A percentile compares a stretch with the other conserved stretches of the same genome.
These are phyloP conservation scores for Kwoniella sp. DNA, from an alignment of 768 basidiomycete species.

Conservation along the genomic window DNA sequence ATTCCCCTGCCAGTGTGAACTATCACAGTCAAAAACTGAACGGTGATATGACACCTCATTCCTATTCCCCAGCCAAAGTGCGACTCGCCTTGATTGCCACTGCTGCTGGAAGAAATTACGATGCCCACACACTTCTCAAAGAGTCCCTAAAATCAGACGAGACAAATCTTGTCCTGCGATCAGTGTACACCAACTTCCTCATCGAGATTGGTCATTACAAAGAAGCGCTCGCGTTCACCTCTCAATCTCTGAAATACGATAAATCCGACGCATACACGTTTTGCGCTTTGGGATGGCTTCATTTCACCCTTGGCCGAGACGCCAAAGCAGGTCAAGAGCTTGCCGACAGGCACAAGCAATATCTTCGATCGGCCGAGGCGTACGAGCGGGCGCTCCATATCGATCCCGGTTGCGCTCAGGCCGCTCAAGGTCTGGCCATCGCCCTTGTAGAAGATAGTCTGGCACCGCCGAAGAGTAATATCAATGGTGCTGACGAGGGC, in stretches of 20 bases:
- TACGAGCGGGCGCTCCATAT: constrained; percentile 86
- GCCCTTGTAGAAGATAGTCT: constrained; percentile 89
- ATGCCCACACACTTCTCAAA: constrained; percentile 86
- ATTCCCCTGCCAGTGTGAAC: constrained; percentile 12
- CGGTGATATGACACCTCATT: no score
- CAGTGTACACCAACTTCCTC: constrained; percentile 91
- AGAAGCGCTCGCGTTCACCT: constrained; percentile 84
- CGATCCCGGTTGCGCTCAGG: constrained; percentile 84
- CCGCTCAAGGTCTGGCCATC: constrained; percentile 93
- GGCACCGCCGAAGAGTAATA: constrained; percentile 64
- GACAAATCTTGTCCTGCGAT: constrained; percentile 80
- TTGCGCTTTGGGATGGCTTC: constrained; percentile 83
- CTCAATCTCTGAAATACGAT: constrained; percentile 78
- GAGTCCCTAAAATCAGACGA: constrained; percentile 79
- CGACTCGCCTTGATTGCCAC: constrained; percentile 81
- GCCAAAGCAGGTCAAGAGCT: constrained; percentile 63
- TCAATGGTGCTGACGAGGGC: constrained; percentile 63
- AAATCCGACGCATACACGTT: constrained; percentile 87
- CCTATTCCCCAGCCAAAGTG: constrained; percentile 72
- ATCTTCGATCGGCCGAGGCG: constrained; percentile 81
- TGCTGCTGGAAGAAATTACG: constrained; percentile 69
- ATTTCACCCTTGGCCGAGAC: constrained; percentile 83
- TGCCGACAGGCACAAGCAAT: constrained; percentile 75
- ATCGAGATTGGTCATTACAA: constrained; percentile 65
- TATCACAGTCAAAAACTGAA: no score